Conservation (phyloP, 164 flowering plant species). For the Vitis rotundifolia region DNA sequence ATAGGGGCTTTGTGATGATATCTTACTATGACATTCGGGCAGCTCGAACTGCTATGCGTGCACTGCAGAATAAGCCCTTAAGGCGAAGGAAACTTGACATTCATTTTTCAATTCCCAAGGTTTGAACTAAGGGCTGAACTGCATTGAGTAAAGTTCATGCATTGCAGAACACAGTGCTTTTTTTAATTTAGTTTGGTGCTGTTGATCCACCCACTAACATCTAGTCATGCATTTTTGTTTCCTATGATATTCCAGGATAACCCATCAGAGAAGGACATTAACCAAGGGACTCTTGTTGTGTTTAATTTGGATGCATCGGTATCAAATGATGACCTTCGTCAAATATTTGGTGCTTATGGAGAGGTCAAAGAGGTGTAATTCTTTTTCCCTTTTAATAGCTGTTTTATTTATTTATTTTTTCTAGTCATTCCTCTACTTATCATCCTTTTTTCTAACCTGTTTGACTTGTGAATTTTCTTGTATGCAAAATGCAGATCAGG, state of each 20-base stretch:
- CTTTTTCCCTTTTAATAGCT: not conserved
- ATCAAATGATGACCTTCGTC: conserved; percentile 86
- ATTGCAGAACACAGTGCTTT: not conserved
- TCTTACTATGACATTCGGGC: conserved; percentile 93
- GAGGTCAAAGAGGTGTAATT: conserved; percentile 85
- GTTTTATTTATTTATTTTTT: not conserved
- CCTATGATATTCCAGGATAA: conserved; percentile 62
- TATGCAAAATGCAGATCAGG: conserved; percentile 62
- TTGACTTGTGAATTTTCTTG: conserved; percentile 8
- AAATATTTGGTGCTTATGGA: conserved; percentile 91
- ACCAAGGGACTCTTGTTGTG: conserved; percentile 95
- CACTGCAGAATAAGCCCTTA: conserved; percentile 85
- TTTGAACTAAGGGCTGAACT: conserved; percentile 18
- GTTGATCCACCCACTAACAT: conserved; percentile 1
- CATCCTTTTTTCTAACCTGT: conserved; percentile 7
- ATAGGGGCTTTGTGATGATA: conserved; percentile 63
- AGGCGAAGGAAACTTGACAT: conserved; percentile 95
- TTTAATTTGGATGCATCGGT: conserved; percentile 94
- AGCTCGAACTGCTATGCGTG: conserved; percentile 98
- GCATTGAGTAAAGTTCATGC: no score
- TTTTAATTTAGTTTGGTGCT: not conserved
- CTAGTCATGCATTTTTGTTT: conserved; percentile 2
- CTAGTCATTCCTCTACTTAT: not conserved
- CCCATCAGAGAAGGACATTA: conserved; percentile 95
- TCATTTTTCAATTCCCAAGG: conserved; percentile 99